phyloP scores from a whole-genome alignment of 176 grass and related monocot genomes.

The Melocanna baccifera region DNA sequence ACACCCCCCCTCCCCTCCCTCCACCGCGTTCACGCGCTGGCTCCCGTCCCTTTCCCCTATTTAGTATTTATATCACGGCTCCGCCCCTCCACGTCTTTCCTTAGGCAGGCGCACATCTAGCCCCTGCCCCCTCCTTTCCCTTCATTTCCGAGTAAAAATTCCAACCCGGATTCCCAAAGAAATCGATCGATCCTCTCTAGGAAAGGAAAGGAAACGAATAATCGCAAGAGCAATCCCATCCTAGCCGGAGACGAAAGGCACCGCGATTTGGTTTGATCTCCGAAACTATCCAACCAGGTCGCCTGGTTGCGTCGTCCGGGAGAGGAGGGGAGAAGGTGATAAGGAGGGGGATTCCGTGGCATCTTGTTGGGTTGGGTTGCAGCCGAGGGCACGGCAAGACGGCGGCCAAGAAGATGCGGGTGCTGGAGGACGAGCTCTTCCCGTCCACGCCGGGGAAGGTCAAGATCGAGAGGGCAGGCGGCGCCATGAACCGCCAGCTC shows the following conservation, averaged over 20 bases:
- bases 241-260: neutral
- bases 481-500: slow-evolving; percentile 66
- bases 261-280: neutral
- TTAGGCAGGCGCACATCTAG: slow-evolving; percentile 64
- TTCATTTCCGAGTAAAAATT: slow-evolving; percentile 17
- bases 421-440: slow-evolving; percentile 79
- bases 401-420: slow-evolving; percentile 55
- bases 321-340: too few relatives aligned
- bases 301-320: neutral
- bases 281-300: neutral
- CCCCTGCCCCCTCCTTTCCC: slow-evolving; percentile 31
- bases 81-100: neutral
- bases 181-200: neutral
- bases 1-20: neutral
- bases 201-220: neutral
- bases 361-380: neutral
- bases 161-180: neutral
- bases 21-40: slow-evolving; percentile 23
- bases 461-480: slow-evolving; percentile 73
- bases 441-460: slow-evolving; percentile 94
- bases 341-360: too few relatives aligned
- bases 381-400: neutral
- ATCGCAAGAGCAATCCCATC: neutral
- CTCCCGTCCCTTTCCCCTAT: slow-evolving; percentile 35
- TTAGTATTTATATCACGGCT: slow-evolving; percentile 61